Evolutionary conservation across 768 basidiomycete species (phyloP).

Genomic region (Chalciporus pseudorubinellus): DNA sequence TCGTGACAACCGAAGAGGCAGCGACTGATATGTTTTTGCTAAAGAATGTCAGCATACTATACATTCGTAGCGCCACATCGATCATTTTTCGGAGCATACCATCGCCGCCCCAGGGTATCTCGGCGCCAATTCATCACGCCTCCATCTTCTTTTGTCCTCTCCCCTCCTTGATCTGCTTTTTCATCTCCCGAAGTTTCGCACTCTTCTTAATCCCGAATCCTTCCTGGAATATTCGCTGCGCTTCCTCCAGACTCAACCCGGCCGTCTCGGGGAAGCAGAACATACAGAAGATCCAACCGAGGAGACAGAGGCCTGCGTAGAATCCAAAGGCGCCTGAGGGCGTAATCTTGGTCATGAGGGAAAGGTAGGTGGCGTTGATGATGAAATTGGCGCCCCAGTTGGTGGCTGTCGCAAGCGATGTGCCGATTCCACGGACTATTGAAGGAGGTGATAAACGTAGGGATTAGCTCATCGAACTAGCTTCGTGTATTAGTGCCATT

Average conservation of each 20-base stretch:
- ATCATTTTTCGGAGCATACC: not conserved
- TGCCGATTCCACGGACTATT: constrained; percentile 72
- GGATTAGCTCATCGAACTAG: not conserved
- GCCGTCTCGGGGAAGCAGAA: constrained; percentile 80
- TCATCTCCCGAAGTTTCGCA: constrained; percentile 44
- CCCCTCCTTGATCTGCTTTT: constrained; percentile 40
- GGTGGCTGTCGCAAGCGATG: constrained; percentile 68
- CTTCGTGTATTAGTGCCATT: not conserved
- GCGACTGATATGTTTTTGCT: not conserved
- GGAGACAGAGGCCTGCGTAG: constrained; percentile 69
- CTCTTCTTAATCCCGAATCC: constrained; percentile 68
- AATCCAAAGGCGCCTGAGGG: constrained; percentile 76
- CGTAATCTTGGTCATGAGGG: constrained; percentile 70
- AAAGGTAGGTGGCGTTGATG: constrained; percentile 77
- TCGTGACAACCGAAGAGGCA: too few relatives aligned
- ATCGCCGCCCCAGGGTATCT: not conserved
- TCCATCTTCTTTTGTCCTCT: constrained; percentile 15
- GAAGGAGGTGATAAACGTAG: not conserved
- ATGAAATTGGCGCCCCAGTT: constrained; percentile 80
- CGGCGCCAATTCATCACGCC: not conserved
- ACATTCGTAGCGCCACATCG: not conserved
- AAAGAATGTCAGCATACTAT: not conserved
- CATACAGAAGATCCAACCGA: constrained; percentile 67
- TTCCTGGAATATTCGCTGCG: constrained; percentile 55
- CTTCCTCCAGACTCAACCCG: constrained; percentile 68